Evolutionary conservation across 2,329 filamentous ascomycete species (phyloP), one percentile per base, ranked within the genome.

Genomic region (Periconia macrospinosa): DNA sequence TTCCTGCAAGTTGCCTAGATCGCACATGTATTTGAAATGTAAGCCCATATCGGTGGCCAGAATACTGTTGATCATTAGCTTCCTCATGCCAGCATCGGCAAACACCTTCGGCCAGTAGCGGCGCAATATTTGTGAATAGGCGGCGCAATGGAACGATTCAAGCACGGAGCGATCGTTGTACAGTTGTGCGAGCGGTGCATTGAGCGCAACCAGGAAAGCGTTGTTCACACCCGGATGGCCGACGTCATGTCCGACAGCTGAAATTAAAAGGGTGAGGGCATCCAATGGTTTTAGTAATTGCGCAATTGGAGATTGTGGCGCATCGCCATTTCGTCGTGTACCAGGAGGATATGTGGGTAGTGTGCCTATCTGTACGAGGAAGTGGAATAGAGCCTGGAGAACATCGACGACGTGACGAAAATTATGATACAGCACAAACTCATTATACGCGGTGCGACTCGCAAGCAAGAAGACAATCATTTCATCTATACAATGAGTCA

Each of bases 181-280:
- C 14, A 97, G 81, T 72, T 97, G 92, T 13, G 94, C 94, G 27
- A 99, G 79, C 1, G 94, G 93, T 17, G 94, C 90, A 70, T 97
- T 96, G 30, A 97, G 83, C 30, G 90, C 92, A 17, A 96, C 87
- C 6, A 99, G 80, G 70, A 99, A 99, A 30, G 93, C 92, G 71
- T 99, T 99, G 78, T 97, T 99, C 67, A 99, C 94, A 51, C 94
- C 94, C 0, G 94, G 94, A 70, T 99, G 94, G 19, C 94, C 94
- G 40, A 97, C 94, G 71, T 99, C 94, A 65, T 99, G 94, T 41
- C 94, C 94, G 67, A 99, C 95, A n/a, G 94, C 94, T 9, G 93
- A 93, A 60, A 97, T 88, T 44, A 99, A 82, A 2, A 99, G 82
- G 0, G 92, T 93, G 49, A 99, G 80, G 6, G 90, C 90, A 72